Evolutionary conservation across 2,329 filamentous ascomycete genomes (phyloP).

Genomic region (Sporothrix pallida): DNA sequence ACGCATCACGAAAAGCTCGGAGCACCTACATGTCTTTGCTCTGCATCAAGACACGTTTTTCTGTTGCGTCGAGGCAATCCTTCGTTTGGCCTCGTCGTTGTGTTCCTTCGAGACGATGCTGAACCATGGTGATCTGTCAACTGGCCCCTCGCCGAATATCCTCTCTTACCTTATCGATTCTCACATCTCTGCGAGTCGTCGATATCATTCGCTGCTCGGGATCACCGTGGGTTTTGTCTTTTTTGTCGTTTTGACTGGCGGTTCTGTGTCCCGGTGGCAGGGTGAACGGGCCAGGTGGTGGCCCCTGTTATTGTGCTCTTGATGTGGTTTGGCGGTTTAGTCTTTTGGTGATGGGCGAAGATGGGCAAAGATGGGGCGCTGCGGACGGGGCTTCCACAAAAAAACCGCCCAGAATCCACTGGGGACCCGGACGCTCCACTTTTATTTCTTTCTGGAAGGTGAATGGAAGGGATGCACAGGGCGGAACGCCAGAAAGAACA

Average conservation of each 20-base stretch:
- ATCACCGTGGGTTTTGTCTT: neutral
- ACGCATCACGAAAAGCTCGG: neutral
- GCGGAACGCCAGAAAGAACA: neutral
- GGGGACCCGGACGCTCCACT: neutral
- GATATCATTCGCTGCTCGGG: constrained; percentile 2
- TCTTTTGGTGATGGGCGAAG: too few relatives aligned
- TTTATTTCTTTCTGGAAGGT: constrained; percentile 14
- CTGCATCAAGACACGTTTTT: constrained; percentile 16
- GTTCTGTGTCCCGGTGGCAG: neutral
- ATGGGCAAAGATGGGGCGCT: neutral
- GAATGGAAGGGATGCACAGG: constrained; percentile 13
- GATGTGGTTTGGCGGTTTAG: too few relatives aligned
- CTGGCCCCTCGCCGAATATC: neutral
- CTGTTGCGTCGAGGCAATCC: neutral
- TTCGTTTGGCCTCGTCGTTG: neutral
- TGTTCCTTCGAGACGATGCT: neutral
- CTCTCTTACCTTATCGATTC: neutral
- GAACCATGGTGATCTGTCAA: constrained; percentile 1
- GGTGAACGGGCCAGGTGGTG: neutral
- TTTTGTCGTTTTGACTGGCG: neutral
- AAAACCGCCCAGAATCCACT: too few relatives aligned
- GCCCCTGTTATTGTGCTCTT: neutral
- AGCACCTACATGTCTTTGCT: neutral
- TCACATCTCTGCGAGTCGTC: neutral
- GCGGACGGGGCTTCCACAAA: neutral